phyloP scores from a whole-genome alignment of 2,329 filamentous ascomycete genomes.

The Fusarium sp. region DNA sequence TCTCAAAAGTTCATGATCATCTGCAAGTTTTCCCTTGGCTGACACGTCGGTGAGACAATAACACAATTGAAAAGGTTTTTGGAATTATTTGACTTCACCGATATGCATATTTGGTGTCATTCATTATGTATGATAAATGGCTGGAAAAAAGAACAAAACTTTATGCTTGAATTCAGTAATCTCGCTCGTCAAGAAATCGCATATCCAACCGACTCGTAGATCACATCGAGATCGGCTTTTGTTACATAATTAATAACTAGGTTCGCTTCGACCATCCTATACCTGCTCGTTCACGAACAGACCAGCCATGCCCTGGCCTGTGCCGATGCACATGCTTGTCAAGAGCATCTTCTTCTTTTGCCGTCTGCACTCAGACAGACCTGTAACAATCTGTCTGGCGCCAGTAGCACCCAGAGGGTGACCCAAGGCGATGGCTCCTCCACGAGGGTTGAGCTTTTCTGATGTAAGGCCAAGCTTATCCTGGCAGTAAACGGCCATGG shows the following conservation, averaged over 20 bases:
- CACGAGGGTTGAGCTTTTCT: conserved; percentile 82
- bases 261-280: conserved; percentile 12
- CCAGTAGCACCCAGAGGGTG: conserved; percentile 86
- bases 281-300: conserved; percentile 70
- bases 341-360: conserved; percentile 90
- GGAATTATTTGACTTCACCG: background rate
- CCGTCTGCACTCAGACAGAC: conserved; percentile 84
- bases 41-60: conserved; percentile 13
- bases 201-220: conserved; percentile 21
- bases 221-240: conserved; percentile 20
- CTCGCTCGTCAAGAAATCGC: conserved; percentile 27
- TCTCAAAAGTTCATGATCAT: conserved; percentile 26
- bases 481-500: conserved; percentile 95
- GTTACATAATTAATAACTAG: conserved; percentile 34
- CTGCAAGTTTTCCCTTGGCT: conserved; percentile 14
- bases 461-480: conserved; percentile 76
- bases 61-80: background rate
- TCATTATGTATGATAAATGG: background rate
- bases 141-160: conserved; percentile 6
- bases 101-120: background rate
- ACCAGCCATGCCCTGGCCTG: conserved; percentile 75
- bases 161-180: conserved; percentile 20
- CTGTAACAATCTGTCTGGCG: conserved; percentile 85
- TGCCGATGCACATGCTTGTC: conserved; percentile 89
- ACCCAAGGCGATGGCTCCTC: conserved; percentile 84